Conservation (phyloP, 78 protist species). For the Dictyostelium purpureum region DNA sequence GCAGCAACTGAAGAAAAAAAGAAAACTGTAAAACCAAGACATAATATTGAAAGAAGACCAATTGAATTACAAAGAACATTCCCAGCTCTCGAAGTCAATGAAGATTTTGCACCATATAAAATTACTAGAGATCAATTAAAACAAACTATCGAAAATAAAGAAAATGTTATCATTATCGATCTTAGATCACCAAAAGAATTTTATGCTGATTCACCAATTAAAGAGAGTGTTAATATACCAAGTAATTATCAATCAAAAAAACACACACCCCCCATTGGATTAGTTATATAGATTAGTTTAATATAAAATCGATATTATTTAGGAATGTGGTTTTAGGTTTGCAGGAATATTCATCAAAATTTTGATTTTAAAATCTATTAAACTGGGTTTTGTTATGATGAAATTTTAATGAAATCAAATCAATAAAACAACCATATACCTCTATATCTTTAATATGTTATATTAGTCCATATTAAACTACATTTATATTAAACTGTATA, state of each 20-base stretch:
- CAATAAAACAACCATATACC: not conserved
- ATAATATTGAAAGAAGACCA: not conserved
- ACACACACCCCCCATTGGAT: too few relatives aligned
- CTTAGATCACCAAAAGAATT: constrained; percentile 66
- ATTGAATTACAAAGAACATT: not conserved
- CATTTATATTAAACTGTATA: too few relatives aligned
- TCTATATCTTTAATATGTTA: not conserved
- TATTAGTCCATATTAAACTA: not conserved
- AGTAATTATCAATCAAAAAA: not conserved
- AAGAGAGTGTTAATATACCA: constrained; percentile 41
- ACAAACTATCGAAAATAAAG: not conserved
- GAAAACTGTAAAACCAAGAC: constrained; percentile 9
- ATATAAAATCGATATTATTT: too few relatives aligned
- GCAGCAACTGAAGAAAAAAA: not conserved
- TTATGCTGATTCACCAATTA: constrained; percentile 63
- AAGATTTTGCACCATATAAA: not conserved
- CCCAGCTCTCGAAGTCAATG: not conserved
- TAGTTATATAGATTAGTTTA: too few relatives aligned
- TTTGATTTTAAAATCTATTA: too few relatives aligned
- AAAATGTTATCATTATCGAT: constrained; percentile 22
- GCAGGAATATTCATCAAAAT: too few relatives aligned
- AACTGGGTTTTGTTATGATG: too few relatives aligned
- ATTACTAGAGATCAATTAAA: not conserved
- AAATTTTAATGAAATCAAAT: too few relatives aligned
- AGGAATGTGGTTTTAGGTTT: too few relatives aligned